A percentile compares a stretch with the other conserved stretches of the same genome.
phyloP scores from a whole-genome alignment of 2,329 filamentous ascomycete genomes.

The Colletotrichum neosansevieriae region DNA sequence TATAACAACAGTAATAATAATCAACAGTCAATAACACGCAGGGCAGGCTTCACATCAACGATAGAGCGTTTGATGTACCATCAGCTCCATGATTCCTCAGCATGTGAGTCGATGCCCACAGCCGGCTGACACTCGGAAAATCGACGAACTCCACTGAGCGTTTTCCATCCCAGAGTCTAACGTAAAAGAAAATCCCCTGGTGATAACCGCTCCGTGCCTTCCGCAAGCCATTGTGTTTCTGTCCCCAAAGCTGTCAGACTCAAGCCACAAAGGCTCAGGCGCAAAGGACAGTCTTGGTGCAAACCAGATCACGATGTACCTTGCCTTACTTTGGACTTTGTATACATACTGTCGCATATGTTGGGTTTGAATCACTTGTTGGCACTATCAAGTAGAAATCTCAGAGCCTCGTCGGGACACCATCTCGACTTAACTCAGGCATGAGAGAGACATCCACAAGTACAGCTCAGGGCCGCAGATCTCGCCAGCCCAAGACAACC shows the following conservation, averaged over 20 bases:
- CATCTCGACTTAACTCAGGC: neutral
- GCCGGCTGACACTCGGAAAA: too few species aligned
- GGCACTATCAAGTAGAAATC: neutral
- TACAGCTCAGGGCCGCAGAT: constrained; percentile 3
- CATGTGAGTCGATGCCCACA: too few species aligned
- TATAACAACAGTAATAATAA: too few species aligned
- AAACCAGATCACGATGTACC: neutral
- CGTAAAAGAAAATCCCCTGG: too few species aligned
- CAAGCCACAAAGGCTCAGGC: constrained; percentile 1
- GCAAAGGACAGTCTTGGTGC: neutral
- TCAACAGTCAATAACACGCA: too few species aligned
- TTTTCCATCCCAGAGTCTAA: too few species aligned
- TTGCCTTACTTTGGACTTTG: too few species aligned
- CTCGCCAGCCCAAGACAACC: neutral
- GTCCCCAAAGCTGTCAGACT: neutral
- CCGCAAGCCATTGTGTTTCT: constrained; percentile 2
- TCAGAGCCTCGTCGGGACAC: neutral
- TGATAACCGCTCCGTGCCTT: constrained; percentile 4
- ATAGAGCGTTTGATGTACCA: neutral
- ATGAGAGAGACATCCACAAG: neutral
- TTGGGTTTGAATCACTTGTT: too few species aligned
- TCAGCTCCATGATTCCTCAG: too few species aligned
- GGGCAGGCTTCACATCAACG: too few species aligned
- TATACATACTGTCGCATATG: too few species aligned
- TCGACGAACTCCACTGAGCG: too few species aligned